Evolutionary conservation across 169 alveolate genomes (phyloP).

Genomic region (Plasmodium knowlesi): DNA sequence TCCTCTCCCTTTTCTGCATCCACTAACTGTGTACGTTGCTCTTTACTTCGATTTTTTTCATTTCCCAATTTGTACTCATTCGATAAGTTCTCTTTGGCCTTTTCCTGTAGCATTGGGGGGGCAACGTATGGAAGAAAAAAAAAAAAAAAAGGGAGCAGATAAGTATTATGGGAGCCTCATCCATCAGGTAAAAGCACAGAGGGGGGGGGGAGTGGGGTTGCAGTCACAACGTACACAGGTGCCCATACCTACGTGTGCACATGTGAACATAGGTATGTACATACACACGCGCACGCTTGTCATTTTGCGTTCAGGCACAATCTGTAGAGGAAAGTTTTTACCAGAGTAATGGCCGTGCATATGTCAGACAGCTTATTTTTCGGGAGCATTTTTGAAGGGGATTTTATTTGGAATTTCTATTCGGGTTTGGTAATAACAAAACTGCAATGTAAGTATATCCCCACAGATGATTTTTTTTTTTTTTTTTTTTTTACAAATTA

Average conservation of each 20-base stretch:
- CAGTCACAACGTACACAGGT: not conserved
- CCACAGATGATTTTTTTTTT: not conserved
- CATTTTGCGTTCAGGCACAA: not conserved
- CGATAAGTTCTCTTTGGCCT: conserved; percentile 46
- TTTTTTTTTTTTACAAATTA: conserved; percentile 28
- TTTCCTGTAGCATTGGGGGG: conserved; percentile 15
- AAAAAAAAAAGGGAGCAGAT: not conserved
- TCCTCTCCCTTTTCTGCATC: conserved; percentile 13
- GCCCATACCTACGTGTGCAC: not conserved
- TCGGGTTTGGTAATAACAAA: conserved; percentile 1
- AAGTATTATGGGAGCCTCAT: not conserved
- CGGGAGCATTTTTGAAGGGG: conserved; percentile 34
- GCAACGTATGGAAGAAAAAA: not conserved
- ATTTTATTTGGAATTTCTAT: not conserved
- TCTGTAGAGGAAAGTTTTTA: not conserved
- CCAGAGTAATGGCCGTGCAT: conserved; percentile 66
- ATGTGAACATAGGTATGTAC: not conserved
- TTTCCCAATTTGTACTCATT: conserved; percentile 31
- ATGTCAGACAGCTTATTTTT: conserved; percentile 59
- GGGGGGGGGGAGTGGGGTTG: not conserved
- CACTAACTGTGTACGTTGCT: not conserved
- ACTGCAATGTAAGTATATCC: not conserved
- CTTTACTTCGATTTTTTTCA: conserved; percentile 13
- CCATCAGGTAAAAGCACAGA: not conserved
- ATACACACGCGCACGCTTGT: not conserved